Base-by-base conservation (phyloP, 1,139 yeast genomes). In the Wickerhamomyces sp. region DNA sequence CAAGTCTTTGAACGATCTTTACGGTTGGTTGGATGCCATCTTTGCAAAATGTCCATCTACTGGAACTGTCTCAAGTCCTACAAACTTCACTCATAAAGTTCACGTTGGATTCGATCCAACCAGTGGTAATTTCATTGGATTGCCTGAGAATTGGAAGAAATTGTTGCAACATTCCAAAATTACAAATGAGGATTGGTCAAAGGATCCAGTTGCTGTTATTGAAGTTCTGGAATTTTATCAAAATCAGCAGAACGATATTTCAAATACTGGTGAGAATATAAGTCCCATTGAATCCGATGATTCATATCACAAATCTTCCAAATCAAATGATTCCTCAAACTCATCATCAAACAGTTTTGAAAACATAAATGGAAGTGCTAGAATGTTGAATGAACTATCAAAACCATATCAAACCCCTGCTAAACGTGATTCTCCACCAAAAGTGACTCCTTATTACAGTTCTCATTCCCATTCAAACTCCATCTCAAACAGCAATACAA, bases 11-110 rank as follows among this genome's bases (percentile, higher is more conserved):
- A 73, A 78, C 41, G 97, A 89, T 44, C 70, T 86, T 46, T 77
- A 85, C 57, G 82, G 85, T 44, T 89, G 98, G 98, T 72, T 89
- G 43, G 96, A 91, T 58, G 83, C 87, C 13, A 85, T 89, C 46
- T 78, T 87, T 46, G 75, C 91, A 14, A 86, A 86, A 56, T 85
- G 95, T 50, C 96, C 96, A 1, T 66, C 82, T 44, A 72, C 82
- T 35, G 82, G 89, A 10, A 78, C 79, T 11, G 88, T 83, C n/a
- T 80, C 88, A 2, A 77, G 75, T 31, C 93, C 93, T 11, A 78
- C 82, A 17, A 81, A 81, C 51, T 83, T 82, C 53, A 82, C 88
- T 4, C 93, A 83, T 55, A 82, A 84, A 69, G 64, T 72, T 11
- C 77, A 72, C 47, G 77, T 73, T 19, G 76, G 75, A 3, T 72